Percentiles rank a stretch among this genome's conserved stretches.
Evolutionary conservation across 73 alveolate genomes (phyloP).

Genomic region (Paramecium sonneborni): DNA sequence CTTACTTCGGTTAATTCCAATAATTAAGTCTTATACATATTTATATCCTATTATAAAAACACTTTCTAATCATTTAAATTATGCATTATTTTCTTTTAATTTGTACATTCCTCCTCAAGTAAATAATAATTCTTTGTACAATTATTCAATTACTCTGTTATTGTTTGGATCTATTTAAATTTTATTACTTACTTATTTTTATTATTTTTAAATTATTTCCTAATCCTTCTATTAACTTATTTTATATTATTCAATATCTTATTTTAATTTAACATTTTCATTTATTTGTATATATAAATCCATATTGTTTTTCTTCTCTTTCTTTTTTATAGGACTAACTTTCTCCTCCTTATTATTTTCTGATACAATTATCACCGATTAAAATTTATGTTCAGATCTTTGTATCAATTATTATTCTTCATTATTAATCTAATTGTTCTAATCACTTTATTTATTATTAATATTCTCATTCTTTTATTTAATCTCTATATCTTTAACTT

Average conservation of each 20-base stretch:
- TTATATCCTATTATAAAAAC: slow-evolving; percentile 11
- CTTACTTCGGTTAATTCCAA: slow-evolving; percentile 15
- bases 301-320: neutral
- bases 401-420: neutral
- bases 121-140: slow-evolving; percentile 19
- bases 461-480: neutral
- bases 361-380: neutral
- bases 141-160: neutral
- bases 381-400: neutral
- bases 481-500: neutral
- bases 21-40: slow-evolving; percentile 2
- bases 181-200: neutral
- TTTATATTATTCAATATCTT: neutral
- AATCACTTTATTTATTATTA: neutral
- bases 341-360: neutral
- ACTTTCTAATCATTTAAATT: slow-evolving; percentile 23
- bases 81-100: neutral
- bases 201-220: neutral
- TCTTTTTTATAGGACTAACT: slow-evolving; percentile 2
- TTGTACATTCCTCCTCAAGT: neutral
- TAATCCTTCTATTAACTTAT: neutral
- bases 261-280: slow-evolving; percentile 1
- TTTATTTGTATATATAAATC: neutral
- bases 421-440: neutral
- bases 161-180: neutral